phyloP scores from a whole-genome alignment of 2,329 filamentous ascomycete genomes.

The Tolypocladium guangdongense region DNA sequence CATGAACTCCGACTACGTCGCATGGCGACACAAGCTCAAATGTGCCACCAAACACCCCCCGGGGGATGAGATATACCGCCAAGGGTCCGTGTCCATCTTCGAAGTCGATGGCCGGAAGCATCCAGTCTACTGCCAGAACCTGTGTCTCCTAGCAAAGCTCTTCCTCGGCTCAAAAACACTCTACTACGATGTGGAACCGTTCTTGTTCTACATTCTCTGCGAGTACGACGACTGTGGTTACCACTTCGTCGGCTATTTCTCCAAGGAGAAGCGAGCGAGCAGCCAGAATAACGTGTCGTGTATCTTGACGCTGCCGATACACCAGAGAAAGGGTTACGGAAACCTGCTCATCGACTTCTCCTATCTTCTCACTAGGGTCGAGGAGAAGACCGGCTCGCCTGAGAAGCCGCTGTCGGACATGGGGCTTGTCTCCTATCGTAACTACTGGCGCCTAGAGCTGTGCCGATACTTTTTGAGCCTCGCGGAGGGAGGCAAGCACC shows the following conservation, averaged over 20 bases:
- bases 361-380: slow-evolving; percentile 85
- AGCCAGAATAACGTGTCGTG: slow-evolving; percentile 97
- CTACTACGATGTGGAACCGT: slow-evolving; percentile 96
- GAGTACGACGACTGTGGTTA: slow-evolving; percentile 87
- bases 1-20: slow-evolving; percentile 98
- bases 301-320: slow-evolving; percentile 89
- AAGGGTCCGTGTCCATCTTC: slow-evolving; percentile 86
- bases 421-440: slow-evolving; percentile 92
- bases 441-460: slow-evolving; percentile 88
- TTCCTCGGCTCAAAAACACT: slow-evolving; percentile 98
- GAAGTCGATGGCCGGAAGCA: slow-evolving; percentile 97
- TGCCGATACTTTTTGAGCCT: slow-evolving; percentile 67
- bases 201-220: slow-evolving; percentile 93
- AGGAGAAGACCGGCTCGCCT: slow-evolving; percentile 87
- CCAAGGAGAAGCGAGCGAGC: slow-evolving; percentile 91
- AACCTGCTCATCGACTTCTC: slow-evolving; percentile 97
- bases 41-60: slow-evolving; percentile 94
- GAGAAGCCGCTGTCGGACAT: slow-evolving; percentile 97
- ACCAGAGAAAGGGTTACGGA: slow-evolving; percentile 93
- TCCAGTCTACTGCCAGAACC: slow-evolving; percentile 95
- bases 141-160: slow-evolving; percentile 89
- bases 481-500: slow-evolving; percentile 16
- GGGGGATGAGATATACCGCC: slow-evolving; percentile 93
- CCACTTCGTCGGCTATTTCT: slow-evolving; percentile 98
- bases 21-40: slow-evolving; percentile 95